Percentiles rank a stretch among this genome's conserved stretches.
These are phyloP conservation scores for Mrakia blollopis DNA, from an alignment of 768 basidiomycete species.

Conservation along the genomic window DNA sequence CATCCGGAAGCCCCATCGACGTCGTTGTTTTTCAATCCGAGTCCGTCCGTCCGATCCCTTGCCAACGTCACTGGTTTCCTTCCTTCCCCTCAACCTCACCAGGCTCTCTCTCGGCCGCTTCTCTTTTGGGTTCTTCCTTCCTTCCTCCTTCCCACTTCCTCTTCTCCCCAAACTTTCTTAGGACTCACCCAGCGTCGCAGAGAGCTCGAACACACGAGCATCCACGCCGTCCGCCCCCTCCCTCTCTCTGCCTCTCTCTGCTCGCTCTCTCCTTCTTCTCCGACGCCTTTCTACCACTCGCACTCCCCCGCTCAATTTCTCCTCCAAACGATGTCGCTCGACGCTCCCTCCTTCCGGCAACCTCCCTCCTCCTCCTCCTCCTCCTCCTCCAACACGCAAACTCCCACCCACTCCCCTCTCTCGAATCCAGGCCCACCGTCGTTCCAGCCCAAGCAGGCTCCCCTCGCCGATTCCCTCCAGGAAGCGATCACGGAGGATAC, in stretches of 20 bases:
- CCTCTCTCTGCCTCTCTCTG: neutral
- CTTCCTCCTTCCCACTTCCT: neutral
- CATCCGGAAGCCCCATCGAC: too few relatives aligned
- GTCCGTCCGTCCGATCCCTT: too few relatives aligned
- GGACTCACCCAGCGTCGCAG: neutral
- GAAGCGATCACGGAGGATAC: neutral
- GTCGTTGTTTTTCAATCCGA: too few relatives aligned
- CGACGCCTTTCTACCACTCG: neutral
- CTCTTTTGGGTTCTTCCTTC: neutral
- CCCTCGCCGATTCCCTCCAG: neutral
- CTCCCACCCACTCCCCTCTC: neutral
- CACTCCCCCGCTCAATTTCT: neutral
- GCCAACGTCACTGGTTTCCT: neutral
- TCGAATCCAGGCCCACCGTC: neutral
- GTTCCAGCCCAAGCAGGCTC: neutral
- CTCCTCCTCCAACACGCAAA: neutral
- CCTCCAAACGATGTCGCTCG: neutral
- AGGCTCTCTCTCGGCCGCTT: neutral
- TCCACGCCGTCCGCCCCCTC: too few relatives aligned
- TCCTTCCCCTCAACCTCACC: neutral
- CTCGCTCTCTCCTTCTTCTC: neutral
- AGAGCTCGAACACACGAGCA: too few relatives aligned
- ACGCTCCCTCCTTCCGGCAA: conserved; percentile 2
- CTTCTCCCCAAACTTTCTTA: too few relatives aligned
- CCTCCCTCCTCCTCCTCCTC: neutral